phyloP scores from a whole-genome alignment of 192 early-diverging fungal species.

The Chytriomyces sp. region DNA sequence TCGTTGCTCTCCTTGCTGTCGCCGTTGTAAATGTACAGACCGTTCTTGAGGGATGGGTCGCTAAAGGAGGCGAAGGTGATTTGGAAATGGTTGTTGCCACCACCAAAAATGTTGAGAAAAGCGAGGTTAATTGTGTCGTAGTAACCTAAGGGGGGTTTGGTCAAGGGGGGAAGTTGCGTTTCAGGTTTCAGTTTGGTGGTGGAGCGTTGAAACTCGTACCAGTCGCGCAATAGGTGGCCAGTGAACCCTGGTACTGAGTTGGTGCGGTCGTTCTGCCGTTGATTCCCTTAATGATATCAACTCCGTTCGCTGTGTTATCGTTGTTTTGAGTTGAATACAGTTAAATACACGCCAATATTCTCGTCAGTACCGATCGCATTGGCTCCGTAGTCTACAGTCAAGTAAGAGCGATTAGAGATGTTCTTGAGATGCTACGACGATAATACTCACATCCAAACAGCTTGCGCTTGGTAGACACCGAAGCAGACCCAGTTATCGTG shows the following conservation, averaged over 20 bases:
- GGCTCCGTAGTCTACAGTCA: not conserved
- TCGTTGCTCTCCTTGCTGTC: not conserved
- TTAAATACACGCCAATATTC: not conserved
- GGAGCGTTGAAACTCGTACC: not conserved
- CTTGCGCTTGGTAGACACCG: not conserved
- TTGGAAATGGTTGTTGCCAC: constrained; percentile 19
- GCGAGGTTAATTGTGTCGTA: constrained; percentile 25
- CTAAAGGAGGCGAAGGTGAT: constrained; percentile 14
- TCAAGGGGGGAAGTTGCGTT: too few species aligned
- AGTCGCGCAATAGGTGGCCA: constrained; percentile 15
- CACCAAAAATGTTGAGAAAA: constrained; percentile 17
- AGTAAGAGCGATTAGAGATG: too few species aligned
- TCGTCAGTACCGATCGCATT: not conserved
- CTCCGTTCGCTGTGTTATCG: constrained; percentile 7
- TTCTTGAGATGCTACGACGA: too few species aligned
- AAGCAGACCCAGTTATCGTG: constrained; percentile 18
- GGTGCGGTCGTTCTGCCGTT: not conserved
- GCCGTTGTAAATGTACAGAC: constrained; percentile 9
- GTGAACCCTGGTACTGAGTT: not conserved
- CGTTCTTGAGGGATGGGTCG: not conserved
- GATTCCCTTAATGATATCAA: not conserved
- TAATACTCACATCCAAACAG: too few species aligned
- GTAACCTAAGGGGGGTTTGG: not conserved
- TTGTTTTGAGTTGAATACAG: not conserved
- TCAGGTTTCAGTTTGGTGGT: not conserved